Evolutionary conservation across 2,329 filamentous ascomycete genomes (phyloP).

Genomic region (Beauveria brongniartii): DNA sequence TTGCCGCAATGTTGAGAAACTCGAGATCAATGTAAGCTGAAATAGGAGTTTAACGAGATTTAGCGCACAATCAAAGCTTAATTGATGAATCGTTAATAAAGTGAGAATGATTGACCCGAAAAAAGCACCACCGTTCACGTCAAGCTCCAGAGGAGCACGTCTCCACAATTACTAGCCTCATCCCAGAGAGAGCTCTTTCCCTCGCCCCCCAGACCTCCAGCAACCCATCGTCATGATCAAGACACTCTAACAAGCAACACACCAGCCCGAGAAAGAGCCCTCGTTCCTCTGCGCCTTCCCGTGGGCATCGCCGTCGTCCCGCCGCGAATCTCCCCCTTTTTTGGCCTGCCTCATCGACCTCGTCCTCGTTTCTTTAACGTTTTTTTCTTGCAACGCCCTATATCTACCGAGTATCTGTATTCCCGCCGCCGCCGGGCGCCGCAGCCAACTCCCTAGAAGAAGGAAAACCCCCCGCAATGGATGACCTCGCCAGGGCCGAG

Average conservation of each 20-base stretch:
- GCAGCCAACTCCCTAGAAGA: background rate
- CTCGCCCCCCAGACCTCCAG: background rate
- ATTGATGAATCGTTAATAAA: no score
- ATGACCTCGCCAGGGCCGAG: constrained; percentile 74
- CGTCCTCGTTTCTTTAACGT: background rate
- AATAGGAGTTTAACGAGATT: no score
- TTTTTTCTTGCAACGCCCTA: constrained; percentile 5
- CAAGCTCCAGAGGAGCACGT: background rate
- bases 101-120: background rate
- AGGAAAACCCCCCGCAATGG: constrained; percentile 44
- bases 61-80: no score
- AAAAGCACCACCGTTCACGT: background rate
- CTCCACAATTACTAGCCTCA: constrained; percentile 6
- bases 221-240: constrained; percentile 8
- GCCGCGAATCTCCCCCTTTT: background rate
- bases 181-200: constrained; percentile 1
- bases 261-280: background rate
- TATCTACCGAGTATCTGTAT: constrained; percentile 4
- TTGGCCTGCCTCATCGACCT: background rate
- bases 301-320: constrained; percentile 1
- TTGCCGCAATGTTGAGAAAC: no score
- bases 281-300: background rate
- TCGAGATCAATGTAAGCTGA: no score
- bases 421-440: constrained; percentile 1
- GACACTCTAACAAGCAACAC: background rate